Evolutionary conservation across 495 filamentous ascomycete species (phyloP).

Genomic region (Tricharina praecox): DNA sequence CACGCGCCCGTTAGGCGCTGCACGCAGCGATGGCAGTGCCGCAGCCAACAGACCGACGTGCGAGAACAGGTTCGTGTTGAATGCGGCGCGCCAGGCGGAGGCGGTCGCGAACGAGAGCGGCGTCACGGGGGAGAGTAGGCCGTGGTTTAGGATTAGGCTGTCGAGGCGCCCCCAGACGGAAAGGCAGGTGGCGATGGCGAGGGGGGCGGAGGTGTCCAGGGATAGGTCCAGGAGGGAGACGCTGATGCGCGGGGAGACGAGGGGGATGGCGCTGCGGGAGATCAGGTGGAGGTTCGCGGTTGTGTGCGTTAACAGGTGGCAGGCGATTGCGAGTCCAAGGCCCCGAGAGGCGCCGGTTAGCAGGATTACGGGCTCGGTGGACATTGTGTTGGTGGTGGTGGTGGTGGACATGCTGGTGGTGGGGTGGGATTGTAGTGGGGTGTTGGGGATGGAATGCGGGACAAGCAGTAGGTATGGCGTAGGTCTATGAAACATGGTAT

Average conservation of each 20-base stretch:
- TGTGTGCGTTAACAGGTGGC: slow-evolving; percentile 47
- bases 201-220: slow-evolving; percentile 52
- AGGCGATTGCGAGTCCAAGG: slow-evolving; percentile 63
- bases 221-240: slow-evolving; percentile 61
- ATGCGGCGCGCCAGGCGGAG: slow-evolving; percentile 58
- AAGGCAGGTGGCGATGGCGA: slow-evolving; percentile 31
- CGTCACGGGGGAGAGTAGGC: slow-evolving; percentile 59
- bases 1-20: slow-evolving; percentile 49
- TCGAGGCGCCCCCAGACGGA: slow-evolving; percentile 56
- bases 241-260: slow-evolving; percentile 56
- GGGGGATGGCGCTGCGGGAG: slow-evolving; percentile 48
- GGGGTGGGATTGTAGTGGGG: too few relatives aligned
- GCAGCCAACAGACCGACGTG: slow-evolving; percentile 56
- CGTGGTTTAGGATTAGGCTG: slow-evolving; percentile 76
- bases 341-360: slow-evolving; percentile 60
- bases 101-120: slow-evolving; percentile 45
- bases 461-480: too few relatives aligned
- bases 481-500: too few relatives aligned
- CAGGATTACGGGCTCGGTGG: slow-evolving; percentile 34
- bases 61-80: slow-evolving; percentile 72
- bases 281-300: slow-evolving; percentile 58
- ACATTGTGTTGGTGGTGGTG: too few relatives aligned
- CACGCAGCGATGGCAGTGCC: slow-evolving; percentile 52
- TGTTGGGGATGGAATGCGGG: too few relatives aligned
- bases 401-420: too few relatives aligned